Percentiles rank a stretch among this genome's conserved stretches.
These are phyloP conservation scores for Phytophthora pisi DNA, from an alignment of 352 stramenopile species.

Conservation along the genomic window DNA sequence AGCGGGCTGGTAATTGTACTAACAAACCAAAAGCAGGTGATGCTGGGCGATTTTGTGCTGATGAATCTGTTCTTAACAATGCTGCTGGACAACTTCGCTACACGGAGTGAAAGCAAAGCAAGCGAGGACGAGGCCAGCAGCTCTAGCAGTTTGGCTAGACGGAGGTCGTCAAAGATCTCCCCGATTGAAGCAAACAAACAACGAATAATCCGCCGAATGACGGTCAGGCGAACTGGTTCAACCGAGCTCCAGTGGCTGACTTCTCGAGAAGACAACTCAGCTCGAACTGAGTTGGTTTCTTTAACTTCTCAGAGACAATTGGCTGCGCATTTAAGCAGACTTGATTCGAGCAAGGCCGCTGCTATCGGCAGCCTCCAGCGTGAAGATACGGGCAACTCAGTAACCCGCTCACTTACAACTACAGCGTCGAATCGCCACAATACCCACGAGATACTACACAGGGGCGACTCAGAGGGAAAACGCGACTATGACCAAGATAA, in stretches of 20 bases:
- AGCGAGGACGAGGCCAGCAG: constrained; percentile 39
- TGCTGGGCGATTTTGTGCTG: constrained; percentile 90
- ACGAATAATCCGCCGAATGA: constrained; percentile 8
- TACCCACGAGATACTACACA: background rate
- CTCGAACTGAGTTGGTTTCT: background rate
- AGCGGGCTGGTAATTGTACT: background rate
- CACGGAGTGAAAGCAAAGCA: constrained; percentile 48
- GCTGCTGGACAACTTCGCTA: constrained; percentile 88
- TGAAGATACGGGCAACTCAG: background rate
- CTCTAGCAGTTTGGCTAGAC: constrained; percentile 36
- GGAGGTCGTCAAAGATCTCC: constrained; percentile 38
- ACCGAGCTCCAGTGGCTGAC: background rate
- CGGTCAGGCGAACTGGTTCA: background rate
- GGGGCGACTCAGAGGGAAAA: background rate
- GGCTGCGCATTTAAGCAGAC: background rate
- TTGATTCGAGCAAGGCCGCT: background rate
- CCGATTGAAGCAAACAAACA: constrained; percentile 18
- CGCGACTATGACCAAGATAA: background rate
- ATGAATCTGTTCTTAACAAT: constrained; percentile 95
- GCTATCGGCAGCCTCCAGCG: background rate
- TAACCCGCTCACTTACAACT: background rate
- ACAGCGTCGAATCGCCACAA: background rate
- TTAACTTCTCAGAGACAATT: background rate
- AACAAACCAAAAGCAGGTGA: constrained; percentile 45
- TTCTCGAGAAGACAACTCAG: background rate